Base-by-base conservation (phyloP, 441 rosid species). In the Jatropha podagrica region DNA sequence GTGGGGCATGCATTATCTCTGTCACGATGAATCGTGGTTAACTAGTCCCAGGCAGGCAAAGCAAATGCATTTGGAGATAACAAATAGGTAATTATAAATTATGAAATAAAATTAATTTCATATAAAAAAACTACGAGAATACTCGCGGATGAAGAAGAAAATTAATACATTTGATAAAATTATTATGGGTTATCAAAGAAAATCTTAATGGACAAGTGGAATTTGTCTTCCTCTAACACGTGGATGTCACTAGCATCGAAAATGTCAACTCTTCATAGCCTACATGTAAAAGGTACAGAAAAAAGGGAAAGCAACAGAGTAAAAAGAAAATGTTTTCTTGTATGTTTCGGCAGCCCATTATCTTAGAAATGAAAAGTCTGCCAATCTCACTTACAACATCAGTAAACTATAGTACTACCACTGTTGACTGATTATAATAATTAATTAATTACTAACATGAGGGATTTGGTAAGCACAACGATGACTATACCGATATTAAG, bases 161-260 rank as follows among this genome's bases (percentile, higher is more conserved):
- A 42, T 3, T 1, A 42, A 5, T 8, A 42, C 0, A 42, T 8
- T 42, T 42, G 9, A 5, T 42, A 42, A 42, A 4, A 42, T 42
- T 42, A 42, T 42, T 5, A 42, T 42, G 6, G 9, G 46, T 42
- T 42, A 42, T 32, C 32, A 32, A 32, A 32, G 32, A 32, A 32
- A 32, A 32, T 32, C 46, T 54, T 54, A n/a, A 54, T 54, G 27
- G 32, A 78, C 70, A 70, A 61, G 14, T 71, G 72, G 69, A 41
- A 0, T 3, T 8, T n/a, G 26, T 73, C 23, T 2, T 3, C 6
- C 15, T 4, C 8, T 17, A 11, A 73, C 75, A 78, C 80, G 14
- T 76, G 75, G 76, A 78, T 56, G 3, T 48, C 83, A 83, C 69
- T 76, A 70, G 37, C 75, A 11, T 78, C 0, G 15, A 68, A 71